phyloP scores from a whole-genome alignment of 2,329 filamentous ascomycete species.

The Xylariales sp. region DNA sequence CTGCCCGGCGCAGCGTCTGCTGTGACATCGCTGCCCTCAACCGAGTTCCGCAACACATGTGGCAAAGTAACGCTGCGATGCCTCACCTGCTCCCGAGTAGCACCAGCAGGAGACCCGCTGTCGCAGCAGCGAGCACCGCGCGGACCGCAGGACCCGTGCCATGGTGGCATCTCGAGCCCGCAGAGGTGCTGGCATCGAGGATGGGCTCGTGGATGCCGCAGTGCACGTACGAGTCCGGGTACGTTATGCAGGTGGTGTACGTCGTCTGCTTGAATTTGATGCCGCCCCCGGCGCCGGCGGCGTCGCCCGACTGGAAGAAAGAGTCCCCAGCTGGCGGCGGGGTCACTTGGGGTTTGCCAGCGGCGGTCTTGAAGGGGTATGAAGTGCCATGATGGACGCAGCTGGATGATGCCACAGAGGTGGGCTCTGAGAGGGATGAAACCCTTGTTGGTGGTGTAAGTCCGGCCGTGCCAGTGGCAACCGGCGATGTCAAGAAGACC shows the following conservation, averaged over 20 bases:
- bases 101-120: no score
- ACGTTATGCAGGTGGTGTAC: conserved; percentile 31
- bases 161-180: no score
- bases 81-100: no score
- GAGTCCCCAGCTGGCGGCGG: conserved; percentile 2
- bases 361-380: neutral
- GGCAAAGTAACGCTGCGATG: no score
- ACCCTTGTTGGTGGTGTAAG: neutral
- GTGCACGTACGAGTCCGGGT: conserved; percentile 24
- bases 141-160: no score
- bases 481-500: neutral
- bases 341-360: conserved; percentile 1
- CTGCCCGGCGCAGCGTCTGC: no score
- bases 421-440: neutral
- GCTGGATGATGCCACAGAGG: no score
- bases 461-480: neutral
- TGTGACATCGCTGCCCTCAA: no score
- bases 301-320: neutral
- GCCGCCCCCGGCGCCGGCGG: neutral
- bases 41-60: no score
- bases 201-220: conserved; percentile 36
- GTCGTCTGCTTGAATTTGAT: conserved; percentile 30
- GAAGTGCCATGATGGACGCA: no score
- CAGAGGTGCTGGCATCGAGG: conserved; percentile 19
- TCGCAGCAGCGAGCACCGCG: no score